Base-by-base conservation (phyloP, 768 basidiomycete species). In the Xerocomus spinulosus region DNA sequence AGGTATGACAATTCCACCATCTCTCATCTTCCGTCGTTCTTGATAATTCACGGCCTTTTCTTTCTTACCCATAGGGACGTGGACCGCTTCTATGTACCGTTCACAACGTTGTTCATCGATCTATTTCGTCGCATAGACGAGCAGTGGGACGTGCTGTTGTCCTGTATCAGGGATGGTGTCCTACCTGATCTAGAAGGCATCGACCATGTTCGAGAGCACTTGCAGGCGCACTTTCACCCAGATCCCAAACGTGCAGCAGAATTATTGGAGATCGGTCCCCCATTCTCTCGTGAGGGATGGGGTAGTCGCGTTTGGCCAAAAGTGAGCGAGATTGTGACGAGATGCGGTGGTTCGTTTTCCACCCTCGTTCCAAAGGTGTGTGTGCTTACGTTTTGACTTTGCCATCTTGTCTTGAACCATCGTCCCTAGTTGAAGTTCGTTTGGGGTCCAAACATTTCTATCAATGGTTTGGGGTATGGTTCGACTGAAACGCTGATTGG, bases 161-260 rank as follows among this genome's bases (percentile, higher is more conserved):
- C 50, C 5, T 56, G 53, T 30, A 54, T 62, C 12, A 44, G 37
- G 29, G 43, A 54, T 1, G 61, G 61, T 5, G 42, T 9, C 1
- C 32, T 63, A 3, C 61, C 61, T 3, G 44, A 56, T 20, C 13
- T 61, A 0, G 30, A 58, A 33, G 34, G 49, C 9, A 50, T 54
- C 1, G 56, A 45, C 25, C 24, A 54, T 24, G 43, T 61, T n/a
- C 58, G 54, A 32, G n/a, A 9, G 14, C 28, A 55, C 9, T 37
- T 64, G 32, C 38, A 63, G 54, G 42, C 41, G 18, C 46, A 50
- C 0, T 34, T 64, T 2, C 29, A 28, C 7, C 44, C 57, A 4
- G 18, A 57, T 21, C 53, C 59, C 0, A 29, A 38, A 6, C 55
- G 59, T 12, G 62, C 62, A 17, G 42, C 46, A 3, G 62, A 64